Base-by-base conservation (phyloP, 352 stramenopile genomes). In the Pythium rishiriense region DNA sequence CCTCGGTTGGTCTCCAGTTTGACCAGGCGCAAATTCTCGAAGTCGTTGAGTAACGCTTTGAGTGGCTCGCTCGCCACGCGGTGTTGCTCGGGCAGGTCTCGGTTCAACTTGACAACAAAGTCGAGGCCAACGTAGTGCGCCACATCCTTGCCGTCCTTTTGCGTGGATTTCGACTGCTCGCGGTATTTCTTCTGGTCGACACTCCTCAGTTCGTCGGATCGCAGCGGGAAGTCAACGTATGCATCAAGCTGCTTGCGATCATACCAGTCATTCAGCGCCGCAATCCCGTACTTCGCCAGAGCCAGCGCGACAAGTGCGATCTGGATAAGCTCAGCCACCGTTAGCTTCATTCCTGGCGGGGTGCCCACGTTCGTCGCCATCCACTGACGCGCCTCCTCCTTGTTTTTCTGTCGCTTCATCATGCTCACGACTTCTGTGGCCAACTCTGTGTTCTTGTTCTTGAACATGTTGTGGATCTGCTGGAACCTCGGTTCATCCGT, bases 61-160 rank as follows among this genome's bases (percentile, higher is more conserved):
- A 57, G 28, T 1, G 31, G 37, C 17, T 14, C 10, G 15, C 15
- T 31, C 9, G 31, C 21, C 1, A 64, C 57, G 11, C 57, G 46
- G 15, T 54, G 57, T 11, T 56, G 46, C 43, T 41, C 28, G 15
- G 45, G 57, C 19, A 64, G 33, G 15, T 57, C 47, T 22, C n/a
- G 45, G 25, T 64, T 64, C 4, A 57, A 33, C 24, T 64, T 41
- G 33, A 57, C 25, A 22, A 57, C 47, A 19, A 64, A 33, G 25
- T 57, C 57, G 45, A 64, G 46, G 2, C 57, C 57, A 1, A 42
- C 43, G 14, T 51, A 64, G 47, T 64, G 57, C 0, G 57, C 57
- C 22, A 57, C 47, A n/a, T 64, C 28, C 35, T 64, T 64, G 22
- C 26, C 14, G 4, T 28, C 11, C 22, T 64, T 64, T 11, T 57